Base-by-base conservation (phyloP, 2,329 filamentous ascomycete genomes). In the Geosmithia flava region DNA sequence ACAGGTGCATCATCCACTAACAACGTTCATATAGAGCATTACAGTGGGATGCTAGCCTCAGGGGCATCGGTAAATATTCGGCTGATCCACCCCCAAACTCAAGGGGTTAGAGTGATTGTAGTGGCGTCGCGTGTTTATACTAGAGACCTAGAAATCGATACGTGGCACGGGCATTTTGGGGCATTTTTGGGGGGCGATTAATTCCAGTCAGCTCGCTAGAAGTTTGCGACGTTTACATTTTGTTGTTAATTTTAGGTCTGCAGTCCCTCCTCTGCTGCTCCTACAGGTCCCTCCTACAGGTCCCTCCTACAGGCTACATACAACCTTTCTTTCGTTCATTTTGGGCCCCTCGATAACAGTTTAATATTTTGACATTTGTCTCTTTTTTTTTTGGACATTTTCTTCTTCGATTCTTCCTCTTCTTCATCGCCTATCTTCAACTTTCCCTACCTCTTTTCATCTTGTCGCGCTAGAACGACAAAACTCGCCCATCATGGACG, bases 401-500 rank as follows among this genome's bases (percentile, higher is more conserved):
- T 37, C 23, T 45, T 47, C 37, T 41, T 42, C 30, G 17, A 15
- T n/a, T 40, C 23, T 40, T 47, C 20, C 16, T 40, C 45, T 47
- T 47, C 46, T 16, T 44, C 20, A 29, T 27, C 16, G 15, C 43
- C 30, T 33, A 20, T 44, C 16, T 27, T 4, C 23, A 27, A 27
- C 23, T n/a, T 42, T 42, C 7, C 19, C 16, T 6, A 42, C 41
- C n/a, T 17, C 41, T 8, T 19, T 17, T 20, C 13, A 43, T 11
- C 13, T 43, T 19, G n/a, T 20, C 39, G 39, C 39, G 41, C 15
- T 7, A 43, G n/a, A 7, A 43, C 41, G n/a, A n/a, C n/a, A n/a
- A 43, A 37, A 37, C 27, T 20, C 20, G 37, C 37, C 47, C 48
- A 49, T 27, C 45, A 95, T 95, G 90, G 88, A 96, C 72, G 81